These are phyloP conservation scores for Exophiala alcalophila DNA, from an alignment of 2,329 filamentous ascomycete species.

Conservation along the genomic window DNA sequence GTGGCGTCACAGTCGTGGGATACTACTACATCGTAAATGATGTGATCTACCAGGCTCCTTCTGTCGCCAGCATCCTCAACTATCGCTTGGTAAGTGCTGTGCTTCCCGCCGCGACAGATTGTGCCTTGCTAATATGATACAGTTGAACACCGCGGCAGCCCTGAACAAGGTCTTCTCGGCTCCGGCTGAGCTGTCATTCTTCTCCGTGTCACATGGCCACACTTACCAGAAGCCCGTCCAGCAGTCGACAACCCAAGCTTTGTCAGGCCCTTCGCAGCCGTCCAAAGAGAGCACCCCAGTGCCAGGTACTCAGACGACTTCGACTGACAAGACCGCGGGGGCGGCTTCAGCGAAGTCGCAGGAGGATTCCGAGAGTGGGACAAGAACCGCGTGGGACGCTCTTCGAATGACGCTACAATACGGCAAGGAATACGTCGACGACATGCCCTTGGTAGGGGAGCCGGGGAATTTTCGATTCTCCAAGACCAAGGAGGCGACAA, in stretches of 20 bases:
- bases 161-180: slow-evolving; percentile 55
- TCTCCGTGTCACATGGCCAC: slow-evolving; percentile 58
- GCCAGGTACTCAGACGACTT: slow-evolving; percentile 34
- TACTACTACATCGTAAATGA: slow-evolving; percentile 62
- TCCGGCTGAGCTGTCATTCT: slow-evolving; percentile 54
- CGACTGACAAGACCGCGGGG: slow-evolving; percentile 10
- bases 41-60: slow-evolving; percentile 61
- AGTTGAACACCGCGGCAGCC: slow-evolving; percentile 56
- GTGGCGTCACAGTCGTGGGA: slow-evolving; percentile 53
- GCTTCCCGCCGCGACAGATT: not conserved
- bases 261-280: slow-evolving; percentile 39
- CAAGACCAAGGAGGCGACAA: slow-evolving; percentile 35
- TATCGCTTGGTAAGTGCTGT: slow-evolving; percentile 49
- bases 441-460: slow-evolving; percentile 61
- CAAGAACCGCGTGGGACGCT: slow-evolving; percentile 46
- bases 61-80: slow-evolving; percentile 57
- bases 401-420: slow-evolving; percentile 53
- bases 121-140: slow-evolving; percentile 9
- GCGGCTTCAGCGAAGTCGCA: slow-evolving; percentile 8
- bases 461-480: slow-evolving; percentile 61
- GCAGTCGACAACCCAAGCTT: slow-evolving; percentile 23
- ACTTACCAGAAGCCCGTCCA: slow-evolving; percentile 53
- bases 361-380: slow-evolving; percentile 31
- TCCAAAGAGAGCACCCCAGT: slow-evolving; percentile 51
- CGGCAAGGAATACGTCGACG: slow-evolving; percentile 62